These are phyloP conservation scores for Clonostachys rhizophaga DNA, from an alignment of 2,329 filamentous ascomycete species.

Conservation along the genomic window DNA sequence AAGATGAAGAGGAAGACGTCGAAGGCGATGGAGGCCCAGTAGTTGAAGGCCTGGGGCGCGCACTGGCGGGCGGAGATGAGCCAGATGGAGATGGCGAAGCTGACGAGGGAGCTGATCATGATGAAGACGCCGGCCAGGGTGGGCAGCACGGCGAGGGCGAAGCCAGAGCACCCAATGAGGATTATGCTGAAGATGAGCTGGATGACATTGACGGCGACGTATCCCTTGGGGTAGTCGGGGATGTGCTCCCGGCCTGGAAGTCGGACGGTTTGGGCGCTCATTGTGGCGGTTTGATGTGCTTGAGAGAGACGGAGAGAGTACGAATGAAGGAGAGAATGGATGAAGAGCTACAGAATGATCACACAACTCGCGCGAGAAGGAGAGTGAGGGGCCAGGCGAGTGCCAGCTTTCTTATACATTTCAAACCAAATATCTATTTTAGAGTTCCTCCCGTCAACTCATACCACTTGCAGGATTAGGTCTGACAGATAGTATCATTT, in stretches of 20 bases:
- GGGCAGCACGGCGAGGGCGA: slow-evolving; percentile 24
- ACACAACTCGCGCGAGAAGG: too few species aligned
- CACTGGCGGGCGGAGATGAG: slow-evolving; percentile 35
- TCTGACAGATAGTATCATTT: too few species aligned
- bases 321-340: too few species aligned
- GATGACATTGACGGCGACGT: slow-evolving; percentile 35
- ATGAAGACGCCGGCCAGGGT: slow-evolving; percentile 27
- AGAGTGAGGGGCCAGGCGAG: too few species aligned
- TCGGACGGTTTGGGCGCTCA: not conserved
- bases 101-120: slow-evolving; percentile 31
- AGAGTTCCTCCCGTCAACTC: too few species aligned
- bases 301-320: too few species aligned
- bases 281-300: too few species aligned
- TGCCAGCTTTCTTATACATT: too few species aligned
- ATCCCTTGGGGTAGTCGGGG: slow-evolving; percentile 36
- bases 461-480: too few species aligned
- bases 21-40: slow-evolving; percentile 45
- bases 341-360: too few species aligned
- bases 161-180: slow-evolving; percentile 41
- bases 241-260: slow-evolving; percentile 35
- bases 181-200: slow-evolving; percentile 40
- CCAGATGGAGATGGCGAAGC: slow-evolving; percentile 34
- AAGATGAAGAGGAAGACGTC: slow-evolving; percentile 47
- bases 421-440: too few species aligned
- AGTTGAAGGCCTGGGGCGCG: slow-evolving; percentile 40